Conservation (phyloP, 768 basidiomycete species). For the Kwoniella sp. region DNA sequence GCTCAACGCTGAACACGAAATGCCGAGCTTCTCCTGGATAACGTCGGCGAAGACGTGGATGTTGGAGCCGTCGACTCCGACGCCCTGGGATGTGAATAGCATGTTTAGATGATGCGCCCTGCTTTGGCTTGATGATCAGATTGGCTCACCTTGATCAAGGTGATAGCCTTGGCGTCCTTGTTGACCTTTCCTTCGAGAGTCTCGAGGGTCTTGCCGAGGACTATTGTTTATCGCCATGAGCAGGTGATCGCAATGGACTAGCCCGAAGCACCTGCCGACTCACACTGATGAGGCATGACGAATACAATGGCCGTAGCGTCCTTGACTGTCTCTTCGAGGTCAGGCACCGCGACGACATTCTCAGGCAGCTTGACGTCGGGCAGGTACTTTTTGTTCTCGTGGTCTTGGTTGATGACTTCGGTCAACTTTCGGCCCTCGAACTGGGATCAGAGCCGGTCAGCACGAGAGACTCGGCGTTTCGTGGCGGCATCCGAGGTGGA, state of each 20-base stretch:
- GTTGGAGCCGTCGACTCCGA: conserved; percentile 51
- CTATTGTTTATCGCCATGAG: conserved; percentile 30
- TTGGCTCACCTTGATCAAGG: conserved; percentile 52
- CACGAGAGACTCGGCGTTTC: too few relatives aligned
- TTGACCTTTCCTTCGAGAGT: conserved; percentile 51
- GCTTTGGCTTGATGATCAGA: not conserved
- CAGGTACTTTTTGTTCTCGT: conserved; percentile 52
- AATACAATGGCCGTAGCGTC: conserved; percentile 54
- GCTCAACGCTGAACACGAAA: conserved; percentile 52
- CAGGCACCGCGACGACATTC: conserved; percentile 53
- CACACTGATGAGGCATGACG: conserved; percentile 55
- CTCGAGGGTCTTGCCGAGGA: conserved; percentile 50
- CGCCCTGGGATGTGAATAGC: conserved; percentile 44
- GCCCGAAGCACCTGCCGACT: conserved; percentile 14
- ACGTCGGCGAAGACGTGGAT: conserved; percentile 54
- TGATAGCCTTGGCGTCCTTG: conserved; percentile 50
- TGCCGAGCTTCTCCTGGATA: conserved; percentile 51
- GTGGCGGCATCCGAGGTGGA: too few relatives aligned
- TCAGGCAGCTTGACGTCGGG: conserved; percentile 50
- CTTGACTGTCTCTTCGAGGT: conserved; percentile 51
- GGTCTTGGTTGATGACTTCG: conserved; percentile 54
- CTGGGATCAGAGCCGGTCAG: too few relatives aligned
- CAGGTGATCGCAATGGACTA: not conserved
- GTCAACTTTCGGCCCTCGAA: conserved; percentile 50
- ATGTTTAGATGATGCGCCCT: not conserved